A percentile compares a stretch with the other conserved stretches of the same genome.
Conservation (phyloP, 805 yeast species). For the Pichia exigua region DNA sequence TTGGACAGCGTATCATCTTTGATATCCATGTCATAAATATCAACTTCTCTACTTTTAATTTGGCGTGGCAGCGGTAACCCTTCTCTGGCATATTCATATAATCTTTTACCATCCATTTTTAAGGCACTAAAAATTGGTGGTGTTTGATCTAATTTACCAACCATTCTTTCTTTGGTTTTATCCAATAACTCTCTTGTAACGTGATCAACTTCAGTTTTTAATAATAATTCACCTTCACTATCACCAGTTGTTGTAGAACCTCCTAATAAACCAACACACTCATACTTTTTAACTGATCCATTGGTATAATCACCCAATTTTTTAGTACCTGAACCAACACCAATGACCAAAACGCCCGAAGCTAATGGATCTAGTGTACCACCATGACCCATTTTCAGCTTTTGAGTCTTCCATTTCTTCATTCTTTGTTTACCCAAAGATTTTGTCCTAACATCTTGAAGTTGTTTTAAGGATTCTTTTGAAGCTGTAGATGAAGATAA, state of each 20-base stretch:
- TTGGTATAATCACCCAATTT: conserved; percentile 61
- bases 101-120: conserved; percentile 88
- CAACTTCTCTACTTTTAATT: conserved; percentile 71
- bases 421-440: conserved; percentile 40
- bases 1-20: conserved; percentile 43
- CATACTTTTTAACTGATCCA: conserved; percentile 72
- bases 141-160: conserved; percentile 78
- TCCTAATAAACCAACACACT: conserved; percentile 80
- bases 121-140: conserved; percentile 95
- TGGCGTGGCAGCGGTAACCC: conserved; percentile 77
- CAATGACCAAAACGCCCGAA: conserved; percentile 86
- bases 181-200: conserved; percentile 46
- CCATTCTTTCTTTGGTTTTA: conserved; percentile 50
- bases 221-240: conserved; percentile 73
- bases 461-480: conserved; percentile 42
- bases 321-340: conserved; percentile 91
- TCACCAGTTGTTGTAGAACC: conserved; percentile 92
- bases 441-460: conserved; percentile 40
- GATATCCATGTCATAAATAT: conserved; percentile 47
- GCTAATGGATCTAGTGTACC: conserved; percentile 97
- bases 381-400: conserved; percentile 86
- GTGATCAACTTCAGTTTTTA: conserved; percentile 49
- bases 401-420: conserved; percentile 37
- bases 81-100: conserved; percentile 89
- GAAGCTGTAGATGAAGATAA: conserved; percentile 57